Conservation (phyloP, 108 stramenopile species). For the Conticribra guillardii region DNA sequence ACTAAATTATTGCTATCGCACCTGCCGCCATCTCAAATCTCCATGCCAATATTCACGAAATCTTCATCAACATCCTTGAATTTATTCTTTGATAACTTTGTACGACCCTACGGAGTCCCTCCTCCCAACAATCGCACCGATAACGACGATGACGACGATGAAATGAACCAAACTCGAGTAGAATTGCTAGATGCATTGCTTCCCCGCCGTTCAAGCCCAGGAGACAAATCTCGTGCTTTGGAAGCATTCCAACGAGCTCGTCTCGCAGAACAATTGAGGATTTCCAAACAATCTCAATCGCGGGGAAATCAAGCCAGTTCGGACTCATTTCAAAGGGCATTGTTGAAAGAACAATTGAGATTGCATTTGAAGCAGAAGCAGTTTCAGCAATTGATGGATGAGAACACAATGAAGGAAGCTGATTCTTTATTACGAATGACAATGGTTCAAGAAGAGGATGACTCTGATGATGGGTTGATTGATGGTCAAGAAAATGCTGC, state of each 20-base stretch:
- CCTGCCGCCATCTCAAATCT: no score
- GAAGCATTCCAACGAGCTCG: slow-evolving; percentile 36
- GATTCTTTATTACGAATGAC: slow-evolving; percentile 2
- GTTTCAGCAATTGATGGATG: background rate
- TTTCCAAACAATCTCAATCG: background rate
- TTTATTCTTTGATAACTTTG: slow-evolving; percentile 39
- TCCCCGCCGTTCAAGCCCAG: slow-evolving; percentile 5
- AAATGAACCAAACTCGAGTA: background rate
- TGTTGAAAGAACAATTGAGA: slow-evolving; percentile 22
- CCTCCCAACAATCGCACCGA: slow-evolving; percentile 4
- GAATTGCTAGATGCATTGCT: slow-evolving; percentile 30
- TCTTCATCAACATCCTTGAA: no score
- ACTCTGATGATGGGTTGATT: background rate
- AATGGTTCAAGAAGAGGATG: slow-evolving; percentile 12
- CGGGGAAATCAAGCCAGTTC: background rate
- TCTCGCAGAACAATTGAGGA: slow-evolving; percentile 19
- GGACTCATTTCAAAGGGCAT: slow-evolving; percentile 19
- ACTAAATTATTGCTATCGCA: no score
- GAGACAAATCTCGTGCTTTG: slow-evolving; percentile 3
- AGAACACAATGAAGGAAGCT: background rate
- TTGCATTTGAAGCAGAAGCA: background rate
- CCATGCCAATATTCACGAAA: no score
- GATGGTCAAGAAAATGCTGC: background rate
- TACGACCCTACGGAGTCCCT: slow-evolving; percentile 38
- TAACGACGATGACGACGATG: slow-evolving; percentile 3